Evolutionary conservation across 83 land plant genomes (phyloP).

Genomic region (Picea engelmannii): DNA sequence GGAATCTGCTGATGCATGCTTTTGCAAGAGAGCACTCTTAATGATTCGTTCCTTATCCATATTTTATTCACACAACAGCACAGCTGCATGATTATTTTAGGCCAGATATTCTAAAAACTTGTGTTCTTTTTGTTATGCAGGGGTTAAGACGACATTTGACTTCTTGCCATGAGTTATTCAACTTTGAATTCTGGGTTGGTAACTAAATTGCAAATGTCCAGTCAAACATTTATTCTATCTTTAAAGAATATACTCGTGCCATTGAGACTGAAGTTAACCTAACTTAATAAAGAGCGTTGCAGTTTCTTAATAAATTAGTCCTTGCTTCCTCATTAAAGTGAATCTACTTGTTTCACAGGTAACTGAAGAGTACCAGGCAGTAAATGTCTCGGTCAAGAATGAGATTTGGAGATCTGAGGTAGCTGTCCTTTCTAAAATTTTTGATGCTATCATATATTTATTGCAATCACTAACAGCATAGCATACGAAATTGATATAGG

Average conservation of each 20-base stretch:
- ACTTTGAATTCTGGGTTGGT: slow-evolving; percentile 84
- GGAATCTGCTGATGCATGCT: not conserved
- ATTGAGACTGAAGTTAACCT: not conserved
- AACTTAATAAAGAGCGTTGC: not conserved
- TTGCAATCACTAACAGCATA: no score
- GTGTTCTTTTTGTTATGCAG: slow-evolving; percentile 36
- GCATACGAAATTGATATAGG: no score
- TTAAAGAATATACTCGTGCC: not conserved
- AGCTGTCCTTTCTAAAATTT: no score
- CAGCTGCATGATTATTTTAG: not conserved
- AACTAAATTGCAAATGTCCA: slow-evolving; percentile 14
- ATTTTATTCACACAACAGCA: not conserved
- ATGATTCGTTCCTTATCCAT: not conserved
- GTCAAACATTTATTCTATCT: not conserved
- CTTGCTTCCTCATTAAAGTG: not conserved
- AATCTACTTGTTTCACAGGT: slow-evolving; percentile 55
- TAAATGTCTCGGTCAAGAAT: no score
- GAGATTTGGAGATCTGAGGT: no score
- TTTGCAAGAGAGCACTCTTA: not conserved
- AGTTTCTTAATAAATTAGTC: not conserved
- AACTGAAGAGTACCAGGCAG: slow-evolving; percentile 60
- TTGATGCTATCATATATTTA: no score
- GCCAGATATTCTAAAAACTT: not conserved
- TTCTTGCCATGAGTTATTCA: slow-evolving; percentile 72
- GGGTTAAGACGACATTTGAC: slow-evolving; percentile 65